phyloP scores from a whole-genome alignment of 2,329 filamentous ascomycete species.

The Dactylellina leptospora region DNA sequence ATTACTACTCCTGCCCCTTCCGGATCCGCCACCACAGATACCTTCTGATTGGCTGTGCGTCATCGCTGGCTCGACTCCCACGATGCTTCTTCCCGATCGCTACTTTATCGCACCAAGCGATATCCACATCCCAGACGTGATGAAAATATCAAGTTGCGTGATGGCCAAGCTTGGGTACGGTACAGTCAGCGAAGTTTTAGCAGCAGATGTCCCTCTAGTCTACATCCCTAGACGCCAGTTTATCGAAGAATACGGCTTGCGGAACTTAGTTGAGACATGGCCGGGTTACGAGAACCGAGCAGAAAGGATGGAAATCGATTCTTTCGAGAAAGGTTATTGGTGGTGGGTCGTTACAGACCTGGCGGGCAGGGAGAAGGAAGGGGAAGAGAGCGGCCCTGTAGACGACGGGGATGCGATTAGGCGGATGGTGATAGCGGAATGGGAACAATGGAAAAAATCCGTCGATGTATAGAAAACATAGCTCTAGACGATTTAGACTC shows the following conservation, averaged over 20 bases:
- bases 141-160: slow-evolving; percentile 48
- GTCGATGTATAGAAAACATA: slow-evolving; percentile 5
- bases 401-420: slow-evolving; percentile 38
- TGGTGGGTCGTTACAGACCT: slow-evolving; percentile 43
- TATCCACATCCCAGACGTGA: slow-evolving; percentile 42
- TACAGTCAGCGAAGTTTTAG: slow-evolving; percentile 42
- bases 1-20: slow-evolving; percentile 28
- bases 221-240: slow-evolving; percentile 46
- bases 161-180: slow-evolving; percentile 51
- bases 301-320: slow-evolving; percentile 31
- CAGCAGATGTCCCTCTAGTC: slow-evolving; percentile 33
- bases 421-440: slow-evolving; percentile 20
- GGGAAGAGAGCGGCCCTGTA: not conserved
- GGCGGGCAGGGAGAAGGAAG: slow-evolving; percentile 17
- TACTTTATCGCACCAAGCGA: slow-evolving; percentile 41
- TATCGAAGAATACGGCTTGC: slow-evolving; percentile 43
- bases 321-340: slow-evolving; percentile 46
- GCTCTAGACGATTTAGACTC: not conserved
- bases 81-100: slow-evolving; percentile 35
- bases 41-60: slow-evolving; percentile 49
- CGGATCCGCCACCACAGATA: slow-evolving; percentile 35
- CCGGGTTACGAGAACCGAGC: slow-evolving; percentile 35
- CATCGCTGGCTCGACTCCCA: slow-evolving; percentile 41
- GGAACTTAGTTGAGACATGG: slow-evolving; percentile 34
- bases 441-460: slow-evolving; percentile 9